Evolutionary conservation across 306 rosid species (phyloP).

Genomic region (Prinsepia uniflora): DNA sequence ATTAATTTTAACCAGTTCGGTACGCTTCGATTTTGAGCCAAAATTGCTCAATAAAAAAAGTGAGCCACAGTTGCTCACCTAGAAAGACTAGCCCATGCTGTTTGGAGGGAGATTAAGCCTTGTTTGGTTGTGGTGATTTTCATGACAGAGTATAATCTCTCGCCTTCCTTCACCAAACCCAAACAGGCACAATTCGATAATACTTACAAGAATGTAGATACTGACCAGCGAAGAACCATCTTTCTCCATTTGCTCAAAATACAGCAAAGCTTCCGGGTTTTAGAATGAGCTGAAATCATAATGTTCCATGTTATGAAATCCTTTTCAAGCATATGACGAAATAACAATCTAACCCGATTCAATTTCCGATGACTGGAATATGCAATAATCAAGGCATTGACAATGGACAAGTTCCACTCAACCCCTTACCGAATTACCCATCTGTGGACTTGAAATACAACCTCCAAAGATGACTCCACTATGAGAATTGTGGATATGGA

Average conservation of each 20-base stretch:
- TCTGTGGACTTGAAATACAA: conserved; percentile 65
- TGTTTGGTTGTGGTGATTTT: conserved; percentile 18
- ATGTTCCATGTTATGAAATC: conserved; percentile 84
- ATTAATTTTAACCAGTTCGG: no score
- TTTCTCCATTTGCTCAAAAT: conserved; percentile 62
- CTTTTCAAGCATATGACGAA: conserved; percentile 63
- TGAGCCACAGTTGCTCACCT: no score
- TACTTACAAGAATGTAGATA: conserved; percentile 65
- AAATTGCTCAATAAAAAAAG: no score
- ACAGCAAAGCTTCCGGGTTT: conserved; percentile 42
- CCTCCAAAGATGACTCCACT: conserved; percentile 28
- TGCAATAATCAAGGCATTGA: conserved; percentile 57
- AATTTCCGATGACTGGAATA: conserved; percentile 60
- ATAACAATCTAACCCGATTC: conserved; percentile 49
- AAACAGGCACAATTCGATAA: conserved; percentile 69
- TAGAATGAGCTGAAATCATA: conserved; percentile 69
- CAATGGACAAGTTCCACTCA: conserved; percentile 63
- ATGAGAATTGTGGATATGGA: conserved; percentile 55
- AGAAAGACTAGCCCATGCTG: no score
- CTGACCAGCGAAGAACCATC: conserved; percentile 48
- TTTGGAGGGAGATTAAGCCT: no score
- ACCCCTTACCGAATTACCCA: conserved; percentile 58
- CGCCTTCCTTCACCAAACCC: conserved; percentile 64
- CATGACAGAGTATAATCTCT: conserved; percentile 56
- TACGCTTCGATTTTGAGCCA: no score